Evolutionary conservation across 2,329 filamentous ascomycete genomes (phyloP).

Genomic region (Alternaria dauci): DNA sequence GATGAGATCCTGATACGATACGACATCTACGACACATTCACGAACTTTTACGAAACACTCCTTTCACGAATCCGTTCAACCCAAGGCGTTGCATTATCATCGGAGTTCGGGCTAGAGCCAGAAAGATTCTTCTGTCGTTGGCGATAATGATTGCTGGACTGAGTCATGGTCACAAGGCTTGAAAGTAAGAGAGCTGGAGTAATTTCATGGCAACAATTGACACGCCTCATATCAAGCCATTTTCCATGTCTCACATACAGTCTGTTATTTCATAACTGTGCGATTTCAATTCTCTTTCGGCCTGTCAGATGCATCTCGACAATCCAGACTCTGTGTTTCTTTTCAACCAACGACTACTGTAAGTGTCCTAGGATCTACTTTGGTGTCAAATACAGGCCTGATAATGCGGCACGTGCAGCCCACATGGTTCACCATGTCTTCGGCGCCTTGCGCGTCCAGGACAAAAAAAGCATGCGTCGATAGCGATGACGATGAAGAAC

Average conservation of each 20-base stretch:
- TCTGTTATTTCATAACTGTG: background rate
- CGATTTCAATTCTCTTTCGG: background rate
- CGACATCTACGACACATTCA: background rate
- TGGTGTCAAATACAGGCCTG: background rate
- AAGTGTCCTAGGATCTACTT: background rate
- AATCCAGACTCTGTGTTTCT: background rate
- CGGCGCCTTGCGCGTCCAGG: background rate
- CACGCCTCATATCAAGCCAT: background rate
- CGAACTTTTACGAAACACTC: constrained; percentile 1
- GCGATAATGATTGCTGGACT: background rate
- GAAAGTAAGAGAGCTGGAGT: background rate
- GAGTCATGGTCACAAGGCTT: background rate
- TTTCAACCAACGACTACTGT: background rate
- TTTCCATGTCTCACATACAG: background rate
- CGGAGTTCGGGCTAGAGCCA: constrained; percentile 1
- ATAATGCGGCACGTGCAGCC: background rate
- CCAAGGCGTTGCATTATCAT: constrained; percentile 10
- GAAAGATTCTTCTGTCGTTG: background rate
- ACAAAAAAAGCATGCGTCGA: background rate
- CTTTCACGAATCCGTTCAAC: background rate
- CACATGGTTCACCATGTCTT: background rate
- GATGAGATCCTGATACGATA: background rate
- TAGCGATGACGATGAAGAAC: background rate
- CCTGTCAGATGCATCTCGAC: background rate
- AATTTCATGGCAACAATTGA: background rate